A percentile compares a stretch with the other conserved stretches of the same genome.
These are phyloP conservation scores for Aspergillus spinulosporus DNA, from an alignment of 2,329 filamentous ascomycete species.

Conservation along the genomic window DNA sequence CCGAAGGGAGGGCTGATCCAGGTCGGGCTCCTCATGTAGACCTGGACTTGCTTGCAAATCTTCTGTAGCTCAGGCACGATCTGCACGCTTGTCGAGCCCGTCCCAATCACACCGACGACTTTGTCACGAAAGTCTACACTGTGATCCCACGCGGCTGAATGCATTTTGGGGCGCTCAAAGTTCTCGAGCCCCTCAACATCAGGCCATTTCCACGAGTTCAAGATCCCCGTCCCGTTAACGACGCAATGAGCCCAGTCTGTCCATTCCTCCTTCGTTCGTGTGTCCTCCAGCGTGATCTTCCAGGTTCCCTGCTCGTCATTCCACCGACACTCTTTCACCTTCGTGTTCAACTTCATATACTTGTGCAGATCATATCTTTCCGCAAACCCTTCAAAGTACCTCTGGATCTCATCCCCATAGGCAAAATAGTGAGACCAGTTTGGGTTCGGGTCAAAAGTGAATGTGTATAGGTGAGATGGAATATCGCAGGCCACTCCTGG, in stretches of 20 bases:
- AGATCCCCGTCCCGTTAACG: constrained; percentile 28
- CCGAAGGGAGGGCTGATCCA: constrained; percentile 11
- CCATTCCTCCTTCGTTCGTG: neutral
- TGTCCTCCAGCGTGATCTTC: constrained; percentile 23
- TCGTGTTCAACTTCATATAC: constrained; percentile 20
- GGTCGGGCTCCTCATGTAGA: constrained; percentile 13
- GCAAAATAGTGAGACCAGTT: constrained; percentile 27
- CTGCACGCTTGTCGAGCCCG: constrained; percentile 35
- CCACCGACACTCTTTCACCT: constrained; percentile 17
- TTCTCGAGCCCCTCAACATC: constrained; percentile 44
- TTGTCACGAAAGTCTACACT: constrained; percentile 29
- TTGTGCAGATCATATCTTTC: constrained; percentile 23
- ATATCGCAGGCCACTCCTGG: constrained; percentile 13
- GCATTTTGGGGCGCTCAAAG: constrained; percentile 45
- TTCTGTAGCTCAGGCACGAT: constrained; percentile 30
- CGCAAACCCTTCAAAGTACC: constrained; percentile 22
- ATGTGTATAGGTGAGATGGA: constrained; percentile 14
- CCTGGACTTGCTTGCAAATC: constrained; percentile 7
- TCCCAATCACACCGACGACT: constrained; percentile 29
- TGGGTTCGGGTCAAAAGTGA: constrained; percentile 19
- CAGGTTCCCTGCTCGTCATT: constrained; percentile 10
- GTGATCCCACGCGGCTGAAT: constrained; percentile 42
- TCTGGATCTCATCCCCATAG: constrained; percentile 18
- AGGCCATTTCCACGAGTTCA: constrained; percentile 44
- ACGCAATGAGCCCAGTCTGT: constrained; percentile 2